Evolutionary conservation across 148 eudicot species (phyloP), one percentile per base, ranked within the genome.

Genomic region (Pharnaceum exiguum): DNA sequence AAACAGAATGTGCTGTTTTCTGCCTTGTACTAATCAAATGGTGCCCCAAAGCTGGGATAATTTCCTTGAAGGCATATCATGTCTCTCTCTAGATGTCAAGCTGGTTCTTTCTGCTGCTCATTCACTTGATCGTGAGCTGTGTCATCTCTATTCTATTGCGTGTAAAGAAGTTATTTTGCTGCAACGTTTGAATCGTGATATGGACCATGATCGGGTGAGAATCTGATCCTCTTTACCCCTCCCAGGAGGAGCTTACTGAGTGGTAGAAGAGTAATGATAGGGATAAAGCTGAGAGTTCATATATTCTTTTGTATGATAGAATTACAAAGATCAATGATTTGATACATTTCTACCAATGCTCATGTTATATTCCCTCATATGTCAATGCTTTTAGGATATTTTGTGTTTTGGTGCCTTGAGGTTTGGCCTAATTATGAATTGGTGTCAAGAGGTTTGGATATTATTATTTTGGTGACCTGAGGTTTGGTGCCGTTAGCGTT

Each of bases 91-190:
- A 72, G 95, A 84, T 61, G 89, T 66, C 46, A 86, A 62, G 57
- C 54, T 46, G 69, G 89, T 90, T 72, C 89, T 90, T 68, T 65
- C 97, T 69, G 85, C 91, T 69, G 89, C 95, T 31, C 69, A 67
- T 75, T 57, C 44, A 53, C 79, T 90, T 74, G 95, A 90, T 71
- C 77, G 42, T 38, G 54, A 73, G 59, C 65, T 90, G 59, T 59
- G 64, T 52, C 60, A 70, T 40, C 89, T 82, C 37, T 76, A 74
- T 72, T 75, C 70, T 70, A 71, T 82, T 43, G 68, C 67, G 21
- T 56, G 45, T 65, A 67, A 75, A 72, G 86, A 57, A 68, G 73
- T 59, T 57, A 72, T 44, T 15, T 62, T 43, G 44, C 63, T 53
- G 60, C 50, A 55, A 47, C 69, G 73, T 52, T 68, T 53, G 57